Percentiles rank a stretch among this genome's conserved stretches.
These are phyloP conservation scores for Pisolithus marmoratus DNA, from an alignment of 768 basidiomycete genomes.

Conservation along the genomic window DNA sequence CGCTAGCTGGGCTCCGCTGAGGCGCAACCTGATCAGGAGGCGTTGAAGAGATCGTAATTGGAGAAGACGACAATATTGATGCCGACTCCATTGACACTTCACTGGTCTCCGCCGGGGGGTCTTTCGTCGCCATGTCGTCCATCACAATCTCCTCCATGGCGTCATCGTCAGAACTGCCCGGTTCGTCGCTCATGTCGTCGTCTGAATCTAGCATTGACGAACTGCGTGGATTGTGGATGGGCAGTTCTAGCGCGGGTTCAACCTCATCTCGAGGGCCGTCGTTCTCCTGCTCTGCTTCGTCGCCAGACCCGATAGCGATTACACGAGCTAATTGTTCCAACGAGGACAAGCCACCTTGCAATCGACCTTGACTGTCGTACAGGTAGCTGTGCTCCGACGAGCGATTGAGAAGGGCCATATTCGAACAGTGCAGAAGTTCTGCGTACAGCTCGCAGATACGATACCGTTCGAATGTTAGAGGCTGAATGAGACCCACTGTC, in stretches of 20 bases:
- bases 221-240: slow-evolving; percentile 50
- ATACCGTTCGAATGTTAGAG: slow-evolving; percentile 92
- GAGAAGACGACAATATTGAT: slow-evolving; percentile 24
- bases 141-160: slow-evolving; percentile 80
- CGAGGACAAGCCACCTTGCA: slow-evolving; percentile 81
- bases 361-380: slow-evolving; percentile 79
- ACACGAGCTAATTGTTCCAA: slow-evolving; percentile 86
- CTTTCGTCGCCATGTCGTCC: slow-evolving; percentile 52
- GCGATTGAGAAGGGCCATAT: slow-evolving; percentile 94
- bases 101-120: slow-evolving; percentile 17
- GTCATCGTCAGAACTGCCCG: slow-evolving; percentile 73
- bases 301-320: slow-evolving; percentile 58
- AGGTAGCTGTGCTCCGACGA: slow-evolving; percentile 55
- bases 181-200: slow-evolving; percentile 73
- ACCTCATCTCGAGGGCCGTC: slow-evolving; percentile 54
- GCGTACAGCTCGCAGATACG: slow-evolving; percentile 96
- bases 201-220: slow-evolving; percentile 61
- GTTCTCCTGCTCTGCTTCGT: slow-evolving; percentile 50
- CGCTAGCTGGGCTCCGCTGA: slow-evolving; percentile 19
- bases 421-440: slow-evolving; percentile 95
- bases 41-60: slow-evolving; percentile 26
- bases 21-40: slow-evolving; percentile 22
- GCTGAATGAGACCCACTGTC: slow-evolving; percentile 66
- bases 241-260: slow-evolving; percentile 63
- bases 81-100: slow-evolving; percentile 31